Conservation (phyloP, 768 basidiomycete genomes). For the Kwoniella sp. region DNA sequence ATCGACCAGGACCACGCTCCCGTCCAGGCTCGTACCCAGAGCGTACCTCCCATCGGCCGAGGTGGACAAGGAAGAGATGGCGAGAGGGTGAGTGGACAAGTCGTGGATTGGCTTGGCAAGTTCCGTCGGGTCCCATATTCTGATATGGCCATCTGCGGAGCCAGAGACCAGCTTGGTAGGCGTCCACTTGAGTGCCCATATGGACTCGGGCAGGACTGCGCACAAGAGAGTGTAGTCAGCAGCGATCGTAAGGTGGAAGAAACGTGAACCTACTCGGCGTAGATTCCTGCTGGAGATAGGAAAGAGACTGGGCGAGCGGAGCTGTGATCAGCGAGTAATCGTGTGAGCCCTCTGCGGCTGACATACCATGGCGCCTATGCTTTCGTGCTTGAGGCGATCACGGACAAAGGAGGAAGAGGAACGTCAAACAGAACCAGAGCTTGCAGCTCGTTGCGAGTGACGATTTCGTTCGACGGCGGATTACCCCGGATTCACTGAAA, state of each 20-base stretch:
- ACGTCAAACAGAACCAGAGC: no score
- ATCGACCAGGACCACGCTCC: conserved; percentile 72
- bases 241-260: not conserved
- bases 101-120: conserved; percentile 58
- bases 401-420: no score
- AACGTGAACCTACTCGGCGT: conserved; percentile 25
- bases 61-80: conserved; percentile 73
- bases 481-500: no score
- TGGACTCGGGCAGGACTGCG: conserved; percentile 43
- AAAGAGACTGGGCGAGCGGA: conserved; percentile 24
- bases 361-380: no score
- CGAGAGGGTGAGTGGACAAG: conserved; percentile 73
- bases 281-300: conserved; percentile 42
- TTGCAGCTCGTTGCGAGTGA: no score
- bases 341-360: not conserved
- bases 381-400: no score
- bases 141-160: conserved; percentile 44
- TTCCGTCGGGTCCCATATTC: conserved; percentile 36
- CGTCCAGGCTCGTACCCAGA: conserved; percentile 78
- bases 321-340: not conserved
- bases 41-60: conserved; percentile 61
- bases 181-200: conserved; percentile 48
- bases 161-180: conserved; percentile 38
- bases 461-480: no score
- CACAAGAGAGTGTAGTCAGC: not conserved